Conservation (phyloP, 2,329 filamentous ascomycete genomes). For the Verticillium tricorpus region DNA sequence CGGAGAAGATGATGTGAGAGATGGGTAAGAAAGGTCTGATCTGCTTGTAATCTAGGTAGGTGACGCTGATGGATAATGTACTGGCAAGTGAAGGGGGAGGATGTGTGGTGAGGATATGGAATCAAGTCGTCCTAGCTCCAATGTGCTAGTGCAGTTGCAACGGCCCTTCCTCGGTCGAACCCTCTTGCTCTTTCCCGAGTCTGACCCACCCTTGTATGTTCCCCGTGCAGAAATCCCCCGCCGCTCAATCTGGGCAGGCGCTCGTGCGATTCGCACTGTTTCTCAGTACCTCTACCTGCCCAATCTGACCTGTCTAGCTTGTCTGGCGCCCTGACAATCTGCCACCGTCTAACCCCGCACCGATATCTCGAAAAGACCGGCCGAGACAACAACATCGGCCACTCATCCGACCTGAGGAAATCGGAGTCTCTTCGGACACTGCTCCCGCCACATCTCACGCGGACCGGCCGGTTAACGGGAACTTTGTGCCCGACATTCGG, state of each 20-base stretch:
- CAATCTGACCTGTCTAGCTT: too few relatives aligned
- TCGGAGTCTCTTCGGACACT: not conserved
- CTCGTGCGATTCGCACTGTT: not conserved
- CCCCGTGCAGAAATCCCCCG: not conserved
- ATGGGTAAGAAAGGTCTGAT: too few relatives aligned
- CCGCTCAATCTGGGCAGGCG: not conserved
- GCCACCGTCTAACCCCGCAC: not conserved
- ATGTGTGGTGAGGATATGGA: not conserved
- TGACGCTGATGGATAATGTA: too few relatives aligned
- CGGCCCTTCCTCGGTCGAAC: slow-evolving; percentile 4
- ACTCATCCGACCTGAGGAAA: not conserved
- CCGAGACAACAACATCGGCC: not conserved
- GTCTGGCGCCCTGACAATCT: not conserved
- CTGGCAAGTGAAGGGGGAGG: not conserved
- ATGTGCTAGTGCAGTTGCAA: not conserved
- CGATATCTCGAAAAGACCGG: not conserved
- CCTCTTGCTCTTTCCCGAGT: not conserved
- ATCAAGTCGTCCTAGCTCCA: not conserved
- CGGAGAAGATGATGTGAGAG: too few relatives aligned
- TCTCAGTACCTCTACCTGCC: not conserved
- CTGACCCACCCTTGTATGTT: not conserved
- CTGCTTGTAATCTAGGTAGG: too few relatives aligned
- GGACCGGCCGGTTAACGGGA: not conserved
- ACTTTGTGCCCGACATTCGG: not conserved
- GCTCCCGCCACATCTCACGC: not conserved